Evolutionary conservation across 129 eudicot genomes (phyloP), one percentile per base, ranked within the genome.

Genomic region (Pseudognaphalium luteoalbum): DNA sequence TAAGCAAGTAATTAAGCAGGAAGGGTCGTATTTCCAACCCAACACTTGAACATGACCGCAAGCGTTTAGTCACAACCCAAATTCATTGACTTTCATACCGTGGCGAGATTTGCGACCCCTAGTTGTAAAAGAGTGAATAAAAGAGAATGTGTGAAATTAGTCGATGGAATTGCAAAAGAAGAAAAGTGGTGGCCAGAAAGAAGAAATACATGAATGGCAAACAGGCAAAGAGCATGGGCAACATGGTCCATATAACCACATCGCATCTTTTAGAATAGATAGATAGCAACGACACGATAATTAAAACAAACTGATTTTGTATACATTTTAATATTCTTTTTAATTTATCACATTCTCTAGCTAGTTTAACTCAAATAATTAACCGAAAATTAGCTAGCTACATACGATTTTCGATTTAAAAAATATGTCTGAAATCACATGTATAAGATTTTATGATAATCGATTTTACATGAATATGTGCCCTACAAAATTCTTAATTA

Each of bases 131-230:
- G 66, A 22, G 44, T 39, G 37, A 59, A 22, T 12, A 16, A 4
- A 52, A 37, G 3, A 14, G 67, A 57, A 34, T 19, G 22, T 28
- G 51, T 50, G 71, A 52, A 29, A 34, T 39, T 39, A 1, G 70
- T 47, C 58, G 58, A 1, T 7, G 66, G 37, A 79, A 35, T 19
- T 52, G 29, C 61, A 72, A 65, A 71, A 52, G 62, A 72, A 25
- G 67, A 72, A 73, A 79, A 79, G 77, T 79, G 68, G 78, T 79
- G 83, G 83, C 78, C 69, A 63, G 54, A 71, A 62, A 15, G 37
- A 56, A 66, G 64, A 63, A 66, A 59, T 66, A 44, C 68, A 72
- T 79, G 74, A 61, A 61, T 10, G 66, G 30, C 58, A 69, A 77
- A 66, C 72, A 39, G 7, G 72, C 72, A 71, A 28, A 72, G 52